These are phyloP conservation scores for Sporothrix schenckii DNA, from an alignment of 2,329 filamentous ascomycete species.

Conservation along the genomic window DNA sequence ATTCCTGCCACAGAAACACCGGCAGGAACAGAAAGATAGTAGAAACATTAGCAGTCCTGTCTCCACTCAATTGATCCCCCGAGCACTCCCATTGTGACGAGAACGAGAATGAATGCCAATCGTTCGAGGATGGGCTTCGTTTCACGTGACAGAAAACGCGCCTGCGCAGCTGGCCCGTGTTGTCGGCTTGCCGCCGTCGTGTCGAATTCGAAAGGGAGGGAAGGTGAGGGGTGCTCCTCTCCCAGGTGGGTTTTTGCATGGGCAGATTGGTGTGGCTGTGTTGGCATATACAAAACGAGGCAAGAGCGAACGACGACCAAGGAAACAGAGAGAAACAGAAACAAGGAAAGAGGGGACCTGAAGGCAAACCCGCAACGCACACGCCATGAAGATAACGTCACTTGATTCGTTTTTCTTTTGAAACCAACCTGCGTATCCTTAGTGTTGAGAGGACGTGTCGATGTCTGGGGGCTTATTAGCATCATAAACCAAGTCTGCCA, in stretches of 20 bases:
- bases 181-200: constrained; percentile 5
- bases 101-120: not conserved
- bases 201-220: constrained; percentile 25
- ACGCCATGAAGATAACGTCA: constrained; percentile 18
- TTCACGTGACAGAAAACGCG: constrained; percentile 18
- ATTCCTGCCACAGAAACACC: not conserved
- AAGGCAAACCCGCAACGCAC: not conserved
- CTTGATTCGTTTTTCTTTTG: not conserved
- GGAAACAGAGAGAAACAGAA: not conserved
- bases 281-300: constrained; percentile 14
- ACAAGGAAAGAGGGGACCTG: not conserved
- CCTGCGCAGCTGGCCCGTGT: constrained; percentile 7
- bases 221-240: constrained; percentile 27
- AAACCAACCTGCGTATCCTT: not conserved
- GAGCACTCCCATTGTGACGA: constrained; percentile 2
- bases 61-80: not conserved
- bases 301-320: constrained; percentile 4
- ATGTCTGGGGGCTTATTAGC: no score
- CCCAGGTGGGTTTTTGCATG: constrained; percentile 15
- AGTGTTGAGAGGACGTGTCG: no score
- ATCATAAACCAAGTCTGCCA: no score
- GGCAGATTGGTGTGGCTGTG: constrained; percentile 24
- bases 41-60: not conserved
- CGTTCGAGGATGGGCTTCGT: not conserved
- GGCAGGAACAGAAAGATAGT: not conserved